A percentile compares a stretch with the other conserved stretches of the same genome.
Evolutionary conservation across 1,139 yeast species (phyloP).

Genomic region (Magnusiomyces tetraspermus): DNA sequence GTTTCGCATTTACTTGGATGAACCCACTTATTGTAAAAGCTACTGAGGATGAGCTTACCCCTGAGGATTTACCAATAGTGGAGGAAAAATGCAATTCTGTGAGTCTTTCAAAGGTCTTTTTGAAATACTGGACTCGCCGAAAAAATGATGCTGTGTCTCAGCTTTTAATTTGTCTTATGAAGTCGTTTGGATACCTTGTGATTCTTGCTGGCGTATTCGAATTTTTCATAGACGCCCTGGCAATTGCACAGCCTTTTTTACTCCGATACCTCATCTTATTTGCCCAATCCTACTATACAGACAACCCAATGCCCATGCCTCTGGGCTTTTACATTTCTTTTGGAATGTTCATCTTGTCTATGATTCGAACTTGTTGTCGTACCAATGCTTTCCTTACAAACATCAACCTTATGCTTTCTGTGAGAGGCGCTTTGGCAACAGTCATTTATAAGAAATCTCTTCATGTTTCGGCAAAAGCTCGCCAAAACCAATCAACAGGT

Average conservation of each 20-base stretch:
- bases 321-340: constrained; percentile 73
- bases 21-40: constrained; percentile 75
- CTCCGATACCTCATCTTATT: constrained; percentile 63
- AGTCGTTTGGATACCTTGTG: constrained; percentile 58
- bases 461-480: constrained; percentile 68
- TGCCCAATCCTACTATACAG: constrained; percentile 55
- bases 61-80: constrained; percentile 67
- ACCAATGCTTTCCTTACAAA: constrained; percentile 54
- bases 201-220: constrained; percentile 61
- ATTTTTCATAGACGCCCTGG: constrained; percentile 53
- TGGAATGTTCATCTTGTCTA: constrained; percentile 69
- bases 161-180: constrained; percentile 46
- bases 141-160: constrained; percentile 44
- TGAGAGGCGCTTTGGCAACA: constrained; percentile 57
- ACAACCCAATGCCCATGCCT: constrained; percentile 42
- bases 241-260: constrained; percentile 78
- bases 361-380: constrained; percentile 71
- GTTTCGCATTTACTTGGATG: constrained; percentile 79
- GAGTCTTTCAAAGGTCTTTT: constrained; percentile 40
- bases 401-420: constrained; percentile 30
- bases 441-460: constrained; percentile 72
- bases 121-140: constrained; percentile 47
- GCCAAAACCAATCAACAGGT: constrained; percentile 70
- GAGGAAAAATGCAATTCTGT: constrained; percentile 53
- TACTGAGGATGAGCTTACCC: constrained; percentile 54